Evolutionary conservation across 768 basidiomycete genomes (phyloP), one percentile per base, ranked within the genome.

Genomic region (Kwoniella sp.): DNA sequence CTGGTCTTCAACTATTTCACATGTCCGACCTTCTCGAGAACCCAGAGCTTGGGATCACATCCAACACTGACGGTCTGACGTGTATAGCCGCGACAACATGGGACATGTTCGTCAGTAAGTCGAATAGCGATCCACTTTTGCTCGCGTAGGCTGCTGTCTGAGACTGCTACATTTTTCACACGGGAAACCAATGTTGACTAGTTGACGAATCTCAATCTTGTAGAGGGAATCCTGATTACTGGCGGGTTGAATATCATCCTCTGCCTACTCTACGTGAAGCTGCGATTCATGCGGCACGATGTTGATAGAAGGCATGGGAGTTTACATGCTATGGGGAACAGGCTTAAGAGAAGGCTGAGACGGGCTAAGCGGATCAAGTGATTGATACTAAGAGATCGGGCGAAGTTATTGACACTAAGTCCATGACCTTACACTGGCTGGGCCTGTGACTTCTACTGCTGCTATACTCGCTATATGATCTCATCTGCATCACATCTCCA

Each of bases 91-190:
- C 46, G 1, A 47, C 12, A 25, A 58, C 57, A 2, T 58, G 57
- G 57, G 30, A 58, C 29, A 36, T 13, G n/a, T 30, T 58, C 9
- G 21, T 48, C 15, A 50, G 57, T 58, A 27, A 58, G 57, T 30
- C 29, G 29, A 26, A 13, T 3, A 29, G 21, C 21, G 12, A 33
- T 5, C 53, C 26, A 26, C 19, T 9, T n/a, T n/a, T n/a, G n/a
- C n/a, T n/a, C n/a, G n/a, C n/a, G n/a, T n/a, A n/a, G n/a, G n/a
- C n/a, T n/a, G n/a, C n/a, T n/a, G n/a, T n/a, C n/a, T n/a, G n/a
- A n/a, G n/a, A n/a, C n/a, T n/a, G n/a, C n/a, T n/a, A n/a, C n/a
- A n/a, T n/a, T n/a, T n/a, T n/a, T n/a, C n/a, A 15, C 21, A 57
- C 24, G 13, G 6, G 6, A 22, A 26, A 6, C 7, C 21, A 30